Base-by-base conservation (phyloP, 1,139 yeast genomes). In the Pneumocystis carinii region DNA sequence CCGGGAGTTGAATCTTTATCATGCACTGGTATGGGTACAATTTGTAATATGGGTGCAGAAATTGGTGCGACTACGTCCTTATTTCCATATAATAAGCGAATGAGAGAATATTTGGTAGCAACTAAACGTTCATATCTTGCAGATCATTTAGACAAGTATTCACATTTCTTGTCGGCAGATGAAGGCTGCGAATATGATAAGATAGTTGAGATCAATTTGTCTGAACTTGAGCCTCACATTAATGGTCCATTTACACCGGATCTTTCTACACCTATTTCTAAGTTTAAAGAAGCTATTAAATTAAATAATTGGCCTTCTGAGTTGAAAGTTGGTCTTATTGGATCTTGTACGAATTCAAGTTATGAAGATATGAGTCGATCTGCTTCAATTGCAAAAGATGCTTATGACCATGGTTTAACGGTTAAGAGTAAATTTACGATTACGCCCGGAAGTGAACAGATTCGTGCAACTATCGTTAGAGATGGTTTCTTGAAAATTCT, bases 21-120 rank as follows among this genome's bases (percentile, higher is more conserved):
- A 62, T 90, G 96, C 80, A 90, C 98, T 69, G 98, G 98, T 84
- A 90, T 90, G 98, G 98, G 95, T 77, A 90, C 98, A 73, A 92
- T 90, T 79, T 90, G 98, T 85, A 90, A 90, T 79, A 90, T 90
- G 98, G 98, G 98, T 84, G 98, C 98, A 71, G 98, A 90, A 80
- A 89, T 90, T 72, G 98, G 98, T 82, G 98, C 97, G 68, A 90
- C 98, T 70, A 92, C 98, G 67, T 92, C 97, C 64, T 90, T 87
- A 69, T 92, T 92, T 95, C 98, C 98, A 78, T 90, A 80, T 85
- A 89, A 89, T 82, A 79, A 84, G 71, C 85, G 96, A 69, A 89
- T 89, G 96, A 84, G 79, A 75, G 87, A 86, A 69, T 92, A 88
- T 81, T 83, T 92, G 78, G 78, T 83, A 70, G 95, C 96, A 66